Conservation (phyloP, 2,329 filamentous ascomycete species). For the Hortaea werneckii region DNA sequence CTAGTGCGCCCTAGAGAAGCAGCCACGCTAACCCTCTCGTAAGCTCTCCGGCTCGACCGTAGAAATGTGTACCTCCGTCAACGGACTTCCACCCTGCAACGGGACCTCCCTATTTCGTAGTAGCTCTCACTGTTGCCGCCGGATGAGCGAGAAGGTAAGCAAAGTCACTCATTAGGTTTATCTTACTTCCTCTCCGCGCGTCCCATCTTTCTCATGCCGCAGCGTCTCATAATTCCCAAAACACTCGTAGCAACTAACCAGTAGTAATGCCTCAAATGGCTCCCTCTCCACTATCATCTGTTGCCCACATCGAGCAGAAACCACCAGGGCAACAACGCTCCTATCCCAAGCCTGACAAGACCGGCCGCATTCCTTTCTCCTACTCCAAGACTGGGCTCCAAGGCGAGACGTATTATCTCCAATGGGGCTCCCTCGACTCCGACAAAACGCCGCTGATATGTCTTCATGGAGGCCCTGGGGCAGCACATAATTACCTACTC, state of each 20-base stretch:
- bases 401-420: conserved; percentile 31
- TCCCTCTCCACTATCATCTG: neutral
- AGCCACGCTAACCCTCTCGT: no score
- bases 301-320: neutral
- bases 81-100: no score
- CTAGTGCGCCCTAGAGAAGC: no score
- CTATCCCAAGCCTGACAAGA: conserved; percentile 16
- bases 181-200: no score
- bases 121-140: no score
- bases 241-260: neutral
- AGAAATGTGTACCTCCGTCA: no score
- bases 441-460: conserved; percentile 25
- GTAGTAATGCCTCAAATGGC: neutral
- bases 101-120: no score
- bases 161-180: no score
- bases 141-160: no score
- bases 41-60: no score
- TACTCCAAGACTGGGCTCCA: conserved; percentile 23
- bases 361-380: conserved; percentile 24
- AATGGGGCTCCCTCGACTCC: conserved; percentile 28
- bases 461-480: conserved; percentile 40
- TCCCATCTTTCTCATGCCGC: neutral
- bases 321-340: conserved; percentile 16
- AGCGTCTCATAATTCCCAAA: no score
- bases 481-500: conserved; percentile 27